These are phyloP conservation scores for Claviceps monticola DNA, from an alignment of 2,329 filamentous ascomycete genomes.

Conservation along the genomic window DNA sequence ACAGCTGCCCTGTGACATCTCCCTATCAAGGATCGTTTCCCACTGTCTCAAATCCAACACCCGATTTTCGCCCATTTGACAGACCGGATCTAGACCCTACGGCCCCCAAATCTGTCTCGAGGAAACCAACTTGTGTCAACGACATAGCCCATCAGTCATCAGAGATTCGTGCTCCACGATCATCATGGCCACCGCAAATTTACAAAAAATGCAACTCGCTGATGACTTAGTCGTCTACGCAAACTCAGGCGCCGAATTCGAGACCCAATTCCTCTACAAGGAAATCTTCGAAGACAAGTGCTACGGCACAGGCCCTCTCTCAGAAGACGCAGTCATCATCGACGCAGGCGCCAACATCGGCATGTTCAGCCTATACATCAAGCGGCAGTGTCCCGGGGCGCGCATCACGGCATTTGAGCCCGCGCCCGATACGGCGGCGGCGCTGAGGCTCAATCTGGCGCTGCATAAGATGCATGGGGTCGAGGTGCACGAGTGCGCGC, in stretches of 20 bases:
- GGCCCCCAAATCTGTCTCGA: no score
- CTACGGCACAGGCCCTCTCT: constrained; percentile 9
- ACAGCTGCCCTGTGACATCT: no score
- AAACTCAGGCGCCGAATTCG: constrained; percentile 1
- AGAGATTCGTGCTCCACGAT: no score
- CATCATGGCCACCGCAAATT: neutral
- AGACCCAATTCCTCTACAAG: constrained; percentile 12
- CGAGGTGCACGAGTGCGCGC: constrained; percentile 5
- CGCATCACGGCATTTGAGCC: constrained; percentile 15
- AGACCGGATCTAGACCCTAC: no score
- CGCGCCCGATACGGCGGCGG: constrained; percentile 9
- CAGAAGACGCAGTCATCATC: constrained; percentile 9
- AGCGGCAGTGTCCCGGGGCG: constrained; percentile 11
- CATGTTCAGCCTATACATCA: constrained; percentile 14
- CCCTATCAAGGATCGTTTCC: no score
- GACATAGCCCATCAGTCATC: no score
- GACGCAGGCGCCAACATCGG: constrained; percentile 16
- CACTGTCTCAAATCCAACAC: no score
- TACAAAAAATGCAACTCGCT: neutral
- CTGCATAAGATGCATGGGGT: constrained; percentile 8
- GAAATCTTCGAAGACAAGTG: constrained; percentile 12
- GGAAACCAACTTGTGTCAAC: no score
- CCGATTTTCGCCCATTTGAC: no score
- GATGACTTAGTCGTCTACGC: constrained; percentile 5
- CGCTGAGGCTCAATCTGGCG: constrained; percentile 10